Evolutionary conservation across 1,284 basidiomycete species (phyloP).

Genomic region (Mycosarcoma maydis): DNA sequence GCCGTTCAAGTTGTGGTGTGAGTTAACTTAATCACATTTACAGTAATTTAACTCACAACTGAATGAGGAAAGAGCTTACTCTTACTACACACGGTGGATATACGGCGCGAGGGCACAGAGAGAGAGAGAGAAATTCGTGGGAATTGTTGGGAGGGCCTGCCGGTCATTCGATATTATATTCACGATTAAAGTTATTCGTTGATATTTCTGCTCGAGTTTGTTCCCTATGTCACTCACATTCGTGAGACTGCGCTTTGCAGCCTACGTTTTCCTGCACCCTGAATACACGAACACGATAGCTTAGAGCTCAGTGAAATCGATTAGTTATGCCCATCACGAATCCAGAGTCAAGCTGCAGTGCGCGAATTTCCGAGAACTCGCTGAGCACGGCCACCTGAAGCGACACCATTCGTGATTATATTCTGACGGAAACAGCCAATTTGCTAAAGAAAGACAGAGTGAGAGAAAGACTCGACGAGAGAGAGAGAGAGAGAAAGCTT

Average conservation of each 20-base stretch:
- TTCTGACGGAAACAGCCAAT: too few species aligned
- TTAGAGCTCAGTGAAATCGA: constrained; percentile 9
- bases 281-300: neutral
- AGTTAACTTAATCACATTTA: too few species aligned
- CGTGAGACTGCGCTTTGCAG: too few species aligned
- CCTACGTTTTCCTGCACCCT: constrained; percentile 4
- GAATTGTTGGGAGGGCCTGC: constrained; percentile 1
- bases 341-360: neutral
- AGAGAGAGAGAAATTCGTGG: neutral
- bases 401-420: too few species aligned
- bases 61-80: too few species aligned
- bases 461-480: too few species aligned
- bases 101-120: neutral
- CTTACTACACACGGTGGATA: neutral
- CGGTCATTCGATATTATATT: too few species aligned
- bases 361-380: constrained; percentile 5
- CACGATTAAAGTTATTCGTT: too few species aligned
- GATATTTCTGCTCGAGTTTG: too few species aligned
- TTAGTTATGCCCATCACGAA: neutral
- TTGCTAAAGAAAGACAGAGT: neutral
- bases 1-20: neutral
- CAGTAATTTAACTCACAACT: too few species aligned
- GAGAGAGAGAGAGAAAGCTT: too few species aligned
- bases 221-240: too few species aligned
- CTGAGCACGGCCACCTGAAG: constrained; percentile 1